Evolutionary conservation across 768 basidiomycete genomes (phyloP).

Genomic region (Cystoderma amianthinum): DNA sequence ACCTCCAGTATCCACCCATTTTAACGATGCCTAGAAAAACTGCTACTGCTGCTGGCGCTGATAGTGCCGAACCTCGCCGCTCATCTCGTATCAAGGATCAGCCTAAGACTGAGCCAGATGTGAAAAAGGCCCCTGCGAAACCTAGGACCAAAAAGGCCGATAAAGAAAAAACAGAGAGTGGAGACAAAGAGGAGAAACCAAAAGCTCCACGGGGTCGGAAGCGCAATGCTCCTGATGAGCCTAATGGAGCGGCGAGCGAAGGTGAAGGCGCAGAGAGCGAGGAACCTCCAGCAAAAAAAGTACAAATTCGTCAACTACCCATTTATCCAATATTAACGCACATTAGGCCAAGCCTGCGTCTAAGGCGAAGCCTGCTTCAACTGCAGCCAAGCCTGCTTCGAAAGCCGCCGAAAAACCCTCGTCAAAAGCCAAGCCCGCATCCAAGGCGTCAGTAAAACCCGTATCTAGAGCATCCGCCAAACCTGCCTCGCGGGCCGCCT

Average conservation of each 20-base stretch:
- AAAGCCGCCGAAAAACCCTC: slow-evolving; percentile 21
- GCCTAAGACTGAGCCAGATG: slow-evolving; percentile 43
- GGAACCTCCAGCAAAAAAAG: slow-evolving; percentile 65
- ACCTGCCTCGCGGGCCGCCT: slow-evolving; percentile 33
- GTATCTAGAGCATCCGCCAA: slow-evolving; percentile 32
- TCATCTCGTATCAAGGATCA: slow-evolving; percentile 71
- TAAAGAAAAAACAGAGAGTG: slow-evolving; percentile 25
- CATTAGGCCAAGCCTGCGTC: slow-evolving; percentile 29
- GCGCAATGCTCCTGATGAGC: slow-evolving; percentile 35
- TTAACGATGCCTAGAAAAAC: slow-evolving; percentile 69
- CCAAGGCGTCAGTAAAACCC: slow-evolving; percentile 32
- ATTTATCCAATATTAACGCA: slow-evolving; percentile 8
- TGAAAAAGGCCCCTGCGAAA: slow-evolving; percentile 60
- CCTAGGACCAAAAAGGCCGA: slow-evolving; percentile 51
- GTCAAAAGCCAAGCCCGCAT: slow-evolving; percentile 33
- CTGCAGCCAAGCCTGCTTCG: slow-evolving; percentile 37
- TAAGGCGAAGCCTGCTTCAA: slow-evolving; percentile 27
- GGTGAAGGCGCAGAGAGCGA: slow-evolving; percentile 24
- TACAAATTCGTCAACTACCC: slow-evolving; percentile 13
- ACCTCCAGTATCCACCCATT: slow-evolving; percentile 24
- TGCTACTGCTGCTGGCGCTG: slow-evolving; percentile 31
- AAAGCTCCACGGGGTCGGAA: slow-evolving; percentile 34
- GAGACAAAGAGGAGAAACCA: slow-evolving; percentile 50
- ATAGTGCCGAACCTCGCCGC: slow-evolving; percentile 52
- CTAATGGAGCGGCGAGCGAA: slow-evolving; percentile 24